Base-by-base conservation (phyloP, 371 early-diverging fungal species). In the Mucor racemosus region DNA sequence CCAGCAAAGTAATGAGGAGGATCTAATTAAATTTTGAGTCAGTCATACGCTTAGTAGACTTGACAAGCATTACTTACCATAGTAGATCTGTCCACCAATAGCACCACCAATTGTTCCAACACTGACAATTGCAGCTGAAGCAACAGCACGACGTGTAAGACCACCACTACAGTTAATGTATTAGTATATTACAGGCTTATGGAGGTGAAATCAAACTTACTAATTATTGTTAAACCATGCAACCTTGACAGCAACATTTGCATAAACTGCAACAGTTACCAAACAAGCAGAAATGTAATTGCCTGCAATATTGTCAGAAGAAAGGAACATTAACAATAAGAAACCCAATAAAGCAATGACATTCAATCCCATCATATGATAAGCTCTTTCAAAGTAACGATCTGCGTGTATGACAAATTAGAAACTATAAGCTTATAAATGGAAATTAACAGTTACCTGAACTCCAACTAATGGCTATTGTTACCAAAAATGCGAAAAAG, bases 161-260 rank as follows among this genome's bases (percentile, higher is more conserved):
- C 77, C 77, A 59, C 77, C 77, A 57, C 72, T 72, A 50, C 33
- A 26, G 13, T 13, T 15, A 40, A 44, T 48, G 26, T 10, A 21
- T 58, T 11, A 60, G 15, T 26, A 13, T 9, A 59, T 7, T n/a
- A 0, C 3, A 26, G 26, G 1, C 0, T n/a, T 1, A 14, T 17
- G 10, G 9, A 33, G 7, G 5, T 0, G 17, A 14, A 3, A 14
- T 19, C 7, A 17, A 26, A 64, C 67, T 64, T 67, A 72, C 72
- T 66, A 77, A 59, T 77, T 77, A 48, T 75, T 77, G 34, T 74
- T 75, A 41, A 77, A 77, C 77, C 77, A 77, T 31, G 77, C 69
- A 8, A 71, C 76, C 44, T 77, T 77, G 10, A 77, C 72, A 10
- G 77, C 72, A 10, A 75, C 77, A 36, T 77, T 77, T n/a, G 76